phyloP scores from a whole-genome alignment of 345 rosid species.

The Brassica juncea region DNA sequence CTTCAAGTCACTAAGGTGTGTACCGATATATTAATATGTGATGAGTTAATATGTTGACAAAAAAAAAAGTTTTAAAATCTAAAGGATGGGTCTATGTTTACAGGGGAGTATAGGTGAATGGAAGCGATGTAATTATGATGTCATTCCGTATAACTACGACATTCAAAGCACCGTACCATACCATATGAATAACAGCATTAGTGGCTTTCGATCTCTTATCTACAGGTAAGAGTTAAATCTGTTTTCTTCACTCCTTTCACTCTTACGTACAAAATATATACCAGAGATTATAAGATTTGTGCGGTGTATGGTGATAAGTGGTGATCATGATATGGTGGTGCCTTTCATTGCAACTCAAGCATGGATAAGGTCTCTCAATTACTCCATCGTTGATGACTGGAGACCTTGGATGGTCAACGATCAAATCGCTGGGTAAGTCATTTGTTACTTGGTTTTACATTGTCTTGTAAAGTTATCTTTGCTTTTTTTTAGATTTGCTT shows the following conservation, averaged over 20 bases:
- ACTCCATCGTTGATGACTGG: slow-evolving; percentile 57
- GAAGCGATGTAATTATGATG: slow-evolving; percentile 15
- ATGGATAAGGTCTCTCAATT: slow-evolving; percentile 55
- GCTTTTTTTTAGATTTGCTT: background rate
- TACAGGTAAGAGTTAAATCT: background rate
- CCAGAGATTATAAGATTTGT: background rate
- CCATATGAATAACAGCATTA: slow-evolving; percentile 24
- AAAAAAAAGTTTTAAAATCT: background rate
- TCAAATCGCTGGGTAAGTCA: slow-evolving; percentile 49
- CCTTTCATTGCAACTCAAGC: slow-evolving; percentile 57
- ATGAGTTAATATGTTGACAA: background rate
- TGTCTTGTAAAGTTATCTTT: background rate
- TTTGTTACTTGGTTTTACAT: background rate
- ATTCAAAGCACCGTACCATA: slow-evolving; percentile 25
- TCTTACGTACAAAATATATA: background rate
- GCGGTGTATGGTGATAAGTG: slow-evolving; percentile 36
- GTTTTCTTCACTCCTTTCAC: background rate
- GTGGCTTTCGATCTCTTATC: slow-evolving; percentile 27
- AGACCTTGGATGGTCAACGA: slow-evolving; percentile 51
- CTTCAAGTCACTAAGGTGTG: slow-evolving; percentile 23
- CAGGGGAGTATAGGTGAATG: slow-evolving; percentile 22
- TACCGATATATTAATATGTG: background rate
- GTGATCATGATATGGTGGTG: slow-evolving; percentile 53
- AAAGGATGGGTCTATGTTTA: background rate
- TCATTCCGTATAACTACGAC: background rate